Base-by-base conservation (phyloP, 257 asterid genomes). In the Leptodermis oblonga region DNA sequence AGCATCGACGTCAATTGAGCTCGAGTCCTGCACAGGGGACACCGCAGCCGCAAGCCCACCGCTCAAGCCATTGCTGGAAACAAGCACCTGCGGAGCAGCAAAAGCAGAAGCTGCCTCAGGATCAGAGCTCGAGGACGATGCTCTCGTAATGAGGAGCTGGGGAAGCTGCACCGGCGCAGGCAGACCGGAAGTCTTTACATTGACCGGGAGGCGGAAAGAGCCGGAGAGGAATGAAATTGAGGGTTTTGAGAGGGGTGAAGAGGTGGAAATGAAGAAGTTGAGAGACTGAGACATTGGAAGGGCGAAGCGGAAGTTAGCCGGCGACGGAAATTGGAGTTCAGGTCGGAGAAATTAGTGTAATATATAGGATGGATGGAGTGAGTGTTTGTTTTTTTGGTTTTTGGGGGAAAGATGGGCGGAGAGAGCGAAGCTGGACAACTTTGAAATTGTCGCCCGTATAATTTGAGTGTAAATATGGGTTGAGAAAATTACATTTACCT, bases 1-100 rank as follows among this genome's bases (percentile, higher is more conserved):
- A 3, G 95, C 75, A 42, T 94, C 99, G 4, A 94, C 97, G 68
- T 94, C 99, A 59, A 94, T 86, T 56, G 97, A 79, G 60, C 87
- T 70, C 67, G 89, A 79, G 62, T 92, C 98, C 53, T 34, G 70
- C 69, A 76, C 91, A 77, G 76, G 80, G 65, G 76, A 23, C 60
- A 72, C 75, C 39, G 65, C 72, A 1, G 65, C 36, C 28, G 39
- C 66, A 61, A 31, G 48, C 45, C 37, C 69, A 61, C 77, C 85
- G 45, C 88, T 81, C 4, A 74, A 62, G n/a, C 95, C 95, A 76
- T 90, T 92, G 0, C 66, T 77, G 41, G 95, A 80, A 1, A 67
- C 68, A 61, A 79, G 62, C 31, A 75, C 75, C 26, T 58, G 78
- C 28, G 67, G 66, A 23, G 77, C 13, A 7, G 70, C 31, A 4